These are phyloP conservation scores for Cladorrhinum sp. DNA, from an alignment of 2,329 filamentous ascomycete genomes.

Conservation along the genomic window DNA sequence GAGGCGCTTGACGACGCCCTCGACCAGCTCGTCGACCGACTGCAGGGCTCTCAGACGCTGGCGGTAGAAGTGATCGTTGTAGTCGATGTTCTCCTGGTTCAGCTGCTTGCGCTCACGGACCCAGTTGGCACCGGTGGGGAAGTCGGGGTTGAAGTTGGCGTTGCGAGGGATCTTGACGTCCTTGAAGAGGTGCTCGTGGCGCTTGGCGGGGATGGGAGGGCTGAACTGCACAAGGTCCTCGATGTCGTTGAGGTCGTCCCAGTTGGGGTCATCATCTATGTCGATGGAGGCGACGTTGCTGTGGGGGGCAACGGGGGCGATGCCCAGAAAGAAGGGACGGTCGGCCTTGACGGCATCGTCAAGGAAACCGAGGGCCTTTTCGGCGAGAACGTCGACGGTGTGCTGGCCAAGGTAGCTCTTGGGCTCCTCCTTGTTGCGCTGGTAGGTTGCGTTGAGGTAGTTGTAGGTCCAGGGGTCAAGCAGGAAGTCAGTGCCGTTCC, in stretches of 20 bases:
- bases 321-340: slow-evolving; percentile 55
- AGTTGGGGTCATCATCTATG: slow-evolving; percentile 10
- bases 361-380: slow-evolving; percentile 26
- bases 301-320: slow-evolving; percentile 60
- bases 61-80: slow-evolving; percentile 48
- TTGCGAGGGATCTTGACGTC: slow-evolving; percentile 60
- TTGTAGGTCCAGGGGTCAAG: slow-evolving; percentile 66
- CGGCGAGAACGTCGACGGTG: slow-evolving; percentile 26
- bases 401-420: slow-evolving; percentile 34
- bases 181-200: slow-evolving; percentile 60
- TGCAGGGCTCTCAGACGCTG: slow-evolving; percentile 44
- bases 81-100: slow-evolving; percentile 37
- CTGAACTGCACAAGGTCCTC: slow-evolving; percentile 29
- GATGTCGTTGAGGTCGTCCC: slow-evolving; percentile 11
- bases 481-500: slow-evolving; percentile 54
- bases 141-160: slow-evolving; percentile 62
- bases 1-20: slow-evolving; percentile 33
- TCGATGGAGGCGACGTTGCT: slow-evolving; percentile 38
- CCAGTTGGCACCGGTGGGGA: slow-evolving; percentile 45
- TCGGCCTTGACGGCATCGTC: slow-evolving; percentile 22
- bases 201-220: slow-evolving; percentile 53
- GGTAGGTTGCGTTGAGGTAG: slow-evolving; percentile 64
- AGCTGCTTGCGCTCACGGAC: slow-evolving; percentile 39
- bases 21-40: slow-evolving; percentile 43
- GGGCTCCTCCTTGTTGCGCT: slow-evolving; percentile 52